Base-by-base conservation (phyloP, 192 early-diverging fungal species). In the Lobosporangium transversale region DNA sequence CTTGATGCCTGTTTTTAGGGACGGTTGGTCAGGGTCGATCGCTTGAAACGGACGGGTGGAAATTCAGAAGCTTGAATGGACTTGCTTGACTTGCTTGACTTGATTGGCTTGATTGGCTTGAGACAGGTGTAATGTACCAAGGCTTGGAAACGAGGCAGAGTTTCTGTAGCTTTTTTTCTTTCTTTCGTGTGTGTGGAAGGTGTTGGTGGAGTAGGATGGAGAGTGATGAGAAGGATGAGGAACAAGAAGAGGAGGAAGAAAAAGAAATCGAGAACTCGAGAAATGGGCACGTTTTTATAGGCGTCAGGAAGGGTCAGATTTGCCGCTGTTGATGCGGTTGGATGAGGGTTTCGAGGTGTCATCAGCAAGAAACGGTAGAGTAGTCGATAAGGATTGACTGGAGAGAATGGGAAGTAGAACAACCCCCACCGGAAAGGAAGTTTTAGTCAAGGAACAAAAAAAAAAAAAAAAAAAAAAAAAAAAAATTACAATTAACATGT, bases 211-310 rank as follows among this genome's bases (percentile, higher is more conserved):
- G 42, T 33, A 18, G 21, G 47, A 32, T 50, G 20, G 31, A n/a
- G 32, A 36, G 48, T 21, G 17, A 9, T 21, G 9, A 21, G 42
- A 4, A 36, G 12, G 58, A 21, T 48, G 58, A 36, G 23, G n/a
- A 20, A 15, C 15, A 42, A 30, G 31, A 26, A 20, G 20, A 48
- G 15, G 62, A 55, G 5, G 24, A 30, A 45, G 31, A 36, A 23
- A 26, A n/a, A 55, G 32, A 32, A 17, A 45, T 27, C 42, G 17
- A 50, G 45, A 43, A 36, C 50, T 18, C 57, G 57, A 45, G 30
- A 59, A 59, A 59, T 30, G 57, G 42, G 35, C 1, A 3, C 18
- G 32, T 50, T 55, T 61, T 61, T 61, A 61, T 61, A 61, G 59
- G 32, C 20, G 33, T 36, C 3, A 33, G 50, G 43, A 40, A 61